Evolutionary conservation across 2,329 filamentous ascomycete species (phyloP).

Genomic region (Penicillium polonicum): DNA sequence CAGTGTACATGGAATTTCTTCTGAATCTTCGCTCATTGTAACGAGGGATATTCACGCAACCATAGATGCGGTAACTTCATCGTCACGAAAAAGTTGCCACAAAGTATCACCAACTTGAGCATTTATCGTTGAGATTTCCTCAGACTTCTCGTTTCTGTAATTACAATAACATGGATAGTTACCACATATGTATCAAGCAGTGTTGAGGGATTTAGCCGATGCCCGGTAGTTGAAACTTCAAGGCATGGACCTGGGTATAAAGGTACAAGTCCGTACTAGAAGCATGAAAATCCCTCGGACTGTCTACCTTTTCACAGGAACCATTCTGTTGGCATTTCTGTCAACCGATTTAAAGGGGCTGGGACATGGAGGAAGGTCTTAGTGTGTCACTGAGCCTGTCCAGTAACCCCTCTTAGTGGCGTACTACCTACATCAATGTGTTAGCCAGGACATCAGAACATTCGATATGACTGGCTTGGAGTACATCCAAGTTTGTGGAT

Average conservation of each 20-base stretch:
- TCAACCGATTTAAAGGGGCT: not conserved
- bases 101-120: too few species aligned
- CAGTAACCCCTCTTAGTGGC: slow-evolving; percentile 1
- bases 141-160: too few species aligned
- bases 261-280: not conserved
- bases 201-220: not conserved
- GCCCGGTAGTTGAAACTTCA: not conserved
- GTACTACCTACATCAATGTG: not conserved
- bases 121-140: too few species aligned
- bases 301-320: not conserved
- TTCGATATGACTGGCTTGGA: not conserved
- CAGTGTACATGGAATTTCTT: too few species aligned
- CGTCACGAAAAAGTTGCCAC: not conserved
- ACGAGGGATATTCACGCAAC: not conserved
- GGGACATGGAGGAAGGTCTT: too few species aligned
- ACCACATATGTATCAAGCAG: too few species aligned
- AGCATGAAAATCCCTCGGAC: not conserved
- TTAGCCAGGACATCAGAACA: not conserved
- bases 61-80: not conserved
- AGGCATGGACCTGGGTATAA: not conserved
- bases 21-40: not conserved
- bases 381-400: not conserved
- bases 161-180: too few species aligned
- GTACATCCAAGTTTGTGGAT: not conserved
- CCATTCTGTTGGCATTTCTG: not conserved